A percentile compares a stretch with the other conserved stretches of the same genome.
These are phyloP conservation scores for Leucogyrophana mollusca DNA, from an alignment of 768 basidiomycete genomes.

Conservation along the genomic window DNA sequence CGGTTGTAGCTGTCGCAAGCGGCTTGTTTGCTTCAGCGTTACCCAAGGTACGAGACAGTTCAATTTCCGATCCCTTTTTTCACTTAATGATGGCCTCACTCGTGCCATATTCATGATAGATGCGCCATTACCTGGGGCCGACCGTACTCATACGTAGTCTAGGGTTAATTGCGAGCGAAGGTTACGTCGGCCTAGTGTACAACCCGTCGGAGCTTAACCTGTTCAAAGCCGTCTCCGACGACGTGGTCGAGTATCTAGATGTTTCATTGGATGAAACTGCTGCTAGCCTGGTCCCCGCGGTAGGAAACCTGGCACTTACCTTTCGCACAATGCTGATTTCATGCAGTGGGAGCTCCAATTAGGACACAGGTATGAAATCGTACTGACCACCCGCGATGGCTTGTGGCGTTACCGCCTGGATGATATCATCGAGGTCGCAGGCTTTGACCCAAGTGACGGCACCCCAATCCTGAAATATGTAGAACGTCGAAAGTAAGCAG, in stretches of 20 bases:
- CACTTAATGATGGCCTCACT: not conserved
- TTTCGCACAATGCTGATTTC: not conserved
- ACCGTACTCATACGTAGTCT: not conserved
- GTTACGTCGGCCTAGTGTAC: slow-evolving; percentile 1
- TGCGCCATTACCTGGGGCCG: slow-evolving; percentile 6
- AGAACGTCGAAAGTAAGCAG: slow-evolving; percentile 8
- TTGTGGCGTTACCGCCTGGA: slow-evolving; percentile 10
- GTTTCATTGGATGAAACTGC: not conserved
- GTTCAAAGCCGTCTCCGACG: slow-evolving; percentile 4
- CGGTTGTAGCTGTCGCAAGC: slow-evolving; percentile 4
- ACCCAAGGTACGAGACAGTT: slow-evolving; percentile 3
- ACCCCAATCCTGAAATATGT: slow-evolving; percentile 4
- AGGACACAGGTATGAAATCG: slow-evolving; percentile 5
- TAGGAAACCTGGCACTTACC: not conserved
- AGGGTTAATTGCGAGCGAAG: slow-evolving; percentile 4
- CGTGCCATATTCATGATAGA: too few species aligned
- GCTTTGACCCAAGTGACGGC: slow-evolving; percentile 9
- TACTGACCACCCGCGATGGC: slow-evolving; percentile 9
- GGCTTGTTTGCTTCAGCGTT: slow-evolving; percentile 3
- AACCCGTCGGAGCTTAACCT: not conserved
- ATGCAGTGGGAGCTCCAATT: slow-evolving; percentile 3
- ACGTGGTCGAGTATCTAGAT: slow-evolving; percentile 8
- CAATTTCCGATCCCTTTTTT: not conserved
- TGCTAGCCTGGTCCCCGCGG: not conserved
- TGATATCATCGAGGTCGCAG: slow-evolving; percentile 6